These are phyloP conservation scores for Hypsizygus ulmarius DNA, from an alignment of 1,284 basidiomycete species.

Conservation along the genomic window DNA sequence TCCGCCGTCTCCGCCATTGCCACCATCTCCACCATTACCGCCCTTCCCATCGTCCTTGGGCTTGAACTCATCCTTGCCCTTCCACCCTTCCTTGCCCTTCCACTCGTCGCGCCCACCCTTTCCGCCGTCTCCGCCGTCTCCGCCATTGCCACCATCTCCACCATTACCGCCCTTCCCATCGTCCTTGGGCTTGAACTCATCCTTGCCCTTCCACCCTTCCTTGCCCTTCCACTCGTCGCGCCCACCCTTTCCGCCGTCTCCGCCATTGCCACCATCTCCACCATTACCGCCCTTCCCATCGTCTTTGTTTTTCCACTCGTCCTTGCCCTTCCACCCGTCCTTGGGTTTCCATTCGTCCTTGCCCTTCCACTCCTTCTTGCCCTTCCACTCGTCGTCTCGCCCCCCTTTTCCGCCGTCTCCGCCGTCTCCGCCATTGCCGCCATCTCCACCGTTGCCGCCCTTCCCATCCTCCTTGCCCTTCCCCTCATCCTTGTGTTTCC, in stretches of 20 bases:
- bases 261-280: neutral
- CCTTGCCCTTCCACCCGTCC: neutral
- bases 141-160: neutral
- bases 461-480: neutral
- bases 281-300: constrained; percentile 6
- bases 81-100: neutral
- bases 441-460: constrained; percentile 5
- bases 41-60: neutral
- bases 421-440: neutral
- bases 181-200: neutral
- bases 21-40: constrained; percentile 1
- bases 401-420: neutral
- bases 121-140: neutral
- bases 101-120: neutral
- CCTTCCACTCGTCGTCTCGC: neutral
- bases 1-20: constrained; percentile 6
- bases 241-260: neutral
- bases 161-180: constrained; percentile 6
- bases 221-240: neutral
- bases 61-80: neutral
- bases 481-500: too few relatives aligned
- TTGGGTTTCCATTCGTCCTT: neutral
- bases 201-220: neutral
- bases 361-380: neutral
- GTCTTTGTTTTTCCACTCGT: neutral